A percentile compares a stretch with the other conserved stretches of the same genome.
These are phyloP conservation scores for Elongisporangium prolatum DNA, from an alignment of 352 stramenopile genomes.

Conservation along the genomic window DNA sequence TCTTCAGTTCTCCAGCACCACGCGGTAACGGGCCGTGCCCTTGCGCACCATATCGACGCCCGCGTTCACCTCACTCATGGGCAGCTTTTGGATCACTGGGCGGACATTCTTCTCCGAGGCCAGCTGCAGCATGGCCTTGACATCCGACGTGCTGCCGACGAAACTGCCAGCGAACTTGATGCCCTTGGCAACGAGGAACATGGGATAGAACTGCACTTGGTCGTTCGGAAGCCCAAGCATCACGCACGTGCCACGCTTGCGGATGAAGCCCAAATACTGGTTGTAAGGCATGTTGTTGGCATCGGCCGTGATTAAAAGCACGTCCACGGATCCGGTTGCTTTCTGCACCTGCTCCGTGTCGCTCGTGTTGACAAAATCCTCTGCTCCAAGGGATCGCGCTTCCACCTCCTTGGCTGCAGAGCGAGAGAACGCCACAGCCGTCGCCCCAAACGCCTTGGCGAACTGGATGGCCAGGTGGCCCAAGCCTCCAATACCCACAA, in stretches of 20 bases:
- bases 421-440: constrained; percentile 55
- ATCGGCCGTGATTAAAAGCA: constrained; percentile 64
- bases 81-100: constrained; percentile 37
- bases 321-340: constrained; percentile 32
- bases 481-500: constrained; percentile 69
- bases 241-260: constrained; percentile 36
- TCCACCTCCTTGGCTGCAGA: constrained; percentile 60
- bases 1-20: no score
- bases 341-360: constrained; percentile 23
- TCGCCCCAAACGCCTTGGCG: constrained; percentile 39
- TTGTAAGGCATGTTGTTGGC: constrained; percentile 42
- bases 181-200: constrained; percentile 35
- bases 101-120: constrained; percentile 59
- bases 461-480: constrained; percentile 79
- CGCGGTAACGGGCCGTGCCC: constrained; percentile 33
- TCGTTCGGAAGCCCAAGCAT: constrained; percentile 58
- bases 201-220: constrained; percentile 37
- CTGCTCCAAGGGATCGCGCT: constrained; percentile 37
- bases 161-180: constrained; percentile 42
- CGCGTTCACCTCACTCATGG: constrained; percentile 35
- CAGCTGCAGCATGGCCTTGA: constrained; percentile 75
- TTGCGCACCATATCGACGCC: constrained; percentile 32
- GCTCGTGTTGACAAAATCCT: constrained; percentile 45
- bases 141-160: constrained; percentile 55
- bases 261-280: constrained; percentile 41